Conservation (phyloP, 345 rosid genomes). For the rapeseed (Brassica napus) region DNA sequence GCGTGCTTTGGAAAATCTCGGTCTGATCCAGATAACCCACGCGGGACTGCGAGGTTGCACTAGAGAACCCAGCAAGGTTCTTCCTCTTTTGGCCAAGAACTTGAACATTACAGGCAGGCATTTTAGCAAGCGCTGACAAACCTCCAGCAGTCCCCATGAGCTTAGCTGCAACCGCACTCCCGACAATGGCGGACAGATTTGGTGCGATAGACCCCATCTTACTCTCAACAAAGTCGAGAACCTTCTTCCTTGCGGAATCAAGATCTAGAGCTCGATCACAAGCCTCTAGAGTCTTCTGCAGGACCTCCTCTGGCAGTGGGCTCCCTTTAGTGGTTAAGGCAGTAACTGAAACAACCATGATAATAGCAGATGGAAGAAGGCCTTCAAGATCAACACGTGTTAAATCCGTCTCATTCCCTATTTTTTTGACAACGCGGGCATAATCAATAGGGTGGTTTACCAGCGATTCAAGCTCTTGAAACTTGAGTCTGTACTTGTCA, state of each 20-base stretch:
- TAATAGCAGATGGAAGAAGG: conserved; percentile 80
- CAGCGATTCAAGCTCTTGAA: conserved; percentile 90
- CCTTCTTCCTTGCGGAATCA: conserved; percentile 77
- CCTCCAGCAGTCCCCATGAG: conserved; percentile 99
- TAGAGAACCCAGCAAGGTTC: conserved; percentile 91
- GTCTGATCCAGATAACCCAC: conserved; percentile 90
- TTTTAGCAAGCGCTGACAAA: conserved; percentile 81
- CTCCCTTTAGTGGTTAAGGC: conserved; percentile 91
- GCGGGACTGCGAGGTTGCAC: conserved; percentile 77
- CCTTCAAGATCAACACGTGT: conserved; percentile 88
- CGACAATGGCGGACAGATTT: conserved; percentile 85
- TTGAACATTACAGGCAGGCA: conserved; percentile 97
- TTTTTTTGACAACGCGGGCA: conserved; percentile 88
- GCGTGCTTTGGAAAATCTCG: conserved; percentile 79
- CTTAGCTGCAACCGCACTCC: conserved; percentile 97
- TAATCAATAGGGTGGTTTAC: conserved; percentile 93
- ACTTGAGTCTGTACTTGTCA: conserved; percentile 80
- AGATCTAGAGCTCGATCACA: conserved; percentile 88
- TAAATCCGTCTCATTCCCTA: conserved; percentile 84
- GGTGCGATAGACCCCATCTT: conserved; percentile 98
- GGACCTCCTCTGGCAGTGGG: conserved; percentile 80
- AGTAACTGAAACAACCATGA: conserved; percentile 95
- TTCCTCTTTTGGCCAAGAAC: conserved; percentile 91
- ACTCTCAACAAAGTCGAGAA: conserved; percentile 92
- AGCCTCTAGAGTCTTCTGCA: conserved; percentile 77